Evolutionary conservation across 108 stramenopile genomes (phyloP), one percentile per base, ranked within the genome.

Genomic region (Chaetoceros muelleri): DNA sequence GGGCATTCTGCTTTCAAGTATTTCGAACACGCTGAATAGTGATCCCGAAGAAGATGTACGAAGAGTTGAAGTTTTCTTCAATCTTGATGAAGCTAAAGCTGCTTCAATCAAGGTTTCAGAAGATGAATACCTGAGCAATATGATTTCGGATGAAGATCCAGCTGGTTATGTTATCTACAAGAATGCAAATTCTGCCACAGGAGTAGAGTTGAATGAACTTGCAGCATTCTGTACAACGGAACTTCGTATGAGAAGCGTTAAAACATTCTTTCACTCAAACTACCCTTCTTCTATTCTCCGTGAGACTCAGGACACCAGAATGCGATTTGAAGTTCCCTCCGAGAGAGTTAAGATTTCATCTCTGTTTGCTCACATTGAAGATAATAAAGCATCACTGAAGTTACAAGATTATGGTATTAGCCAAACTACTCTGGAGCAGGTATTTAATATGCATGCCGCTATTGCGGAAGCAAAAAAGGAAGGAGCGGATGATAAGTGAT

Each of bases 361-460:
- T 40, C 69, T 92, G 26, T 92, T 92, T 76, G 67, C 60, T 1
- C 56, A 46, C 2, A 72, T 92, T 46, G 85, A 92, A 69, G 70
- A 57, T 3, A 68, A 78, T 60, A 92, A 87, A 58, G 75, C 72
- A 5, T 44, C 48, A 0, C 48, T 86, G 28, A 61, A 57, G 53
- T 51, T 92, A 29, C 71, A 74, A 1, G 90, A 92, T 29, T 92
- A 87, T 46, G 78, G 80, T 20, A 79, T 86, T 0, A 72, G 69
- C 40, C 89, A 91, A 57, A 91, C 89, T 13, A 73, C 67, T 23
- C 57, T 91, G 52, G 89, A 91, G 60, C 84, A 85, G 45, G 82
- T 90, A 0, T 90, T 90, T 56, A 90, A 85, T 55, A 77, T 79
- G 53, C 76, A 78, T 55, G 87, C 87, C 2, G 79, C 87, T 2